Evolutionary conservation across 2,329 filamentous ascomycete species (phyloP), one percentile per base, ranked within the genome.

Genomic region (Neodidymelliopsis sp.): DNA sequence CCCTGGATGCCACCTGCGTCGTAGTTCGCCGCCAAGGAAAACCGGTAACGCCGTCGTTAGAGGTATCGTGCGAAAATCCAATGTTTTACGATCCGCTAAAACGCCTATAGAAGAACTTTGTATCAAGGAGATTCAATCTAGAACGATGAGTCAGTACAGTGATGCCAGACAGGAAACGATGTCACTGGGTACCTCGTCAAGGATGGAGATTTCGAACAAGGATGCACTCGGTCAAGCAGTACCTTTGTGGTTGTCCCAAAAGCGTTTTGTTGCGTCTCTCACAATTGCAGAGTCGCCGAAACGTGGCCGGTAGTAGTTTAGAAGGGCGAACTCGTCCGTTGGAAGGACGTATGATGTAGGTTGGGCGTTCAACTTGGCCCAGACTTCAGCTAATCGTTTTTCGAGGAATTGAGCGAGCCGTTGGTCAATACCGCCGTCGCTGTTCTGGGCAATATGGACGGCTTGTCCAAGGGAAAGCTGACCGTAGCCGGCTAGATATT

Each of bases 231-330:
- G 40, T 50, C 47, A 50, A 45, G 47, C 47, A 45, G 53, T 54
- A 49, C 44, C 71, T 49, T 69, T 70, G 53, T 76, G 72, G 36
- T 76, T 71, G 57, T 82, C 75, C 83, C 83, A 85, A 65, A 81
- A 85, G 11, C 82, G 79, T 53, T 76, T 79, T 40, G 83, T 79
- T 9, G 81, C 81, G 40, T 72, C 74, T 59, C 78, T 77, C 16
- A 81, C 77, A 37, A 81, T 64, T 19, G 72, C 66, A 12, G 74
- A 75, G 51, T 83, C 82, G 22, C 76, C 70, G 66, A 88, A 91
- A 8, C 87, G 82, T 54, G 81, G 74, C 54, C 89, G 86, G 71
- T 88, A 93, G 73, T 87, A 93, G 77, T 94, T 95, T 83, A 95
- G 91, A 52, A 95, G 81, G 44, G 89, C 84, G 65, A 94, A 95